phyloP scores from a whole-genome alignment of 2,329 filamentous ascomycete species.

The Pyrenochaeta sp. region DNA sequence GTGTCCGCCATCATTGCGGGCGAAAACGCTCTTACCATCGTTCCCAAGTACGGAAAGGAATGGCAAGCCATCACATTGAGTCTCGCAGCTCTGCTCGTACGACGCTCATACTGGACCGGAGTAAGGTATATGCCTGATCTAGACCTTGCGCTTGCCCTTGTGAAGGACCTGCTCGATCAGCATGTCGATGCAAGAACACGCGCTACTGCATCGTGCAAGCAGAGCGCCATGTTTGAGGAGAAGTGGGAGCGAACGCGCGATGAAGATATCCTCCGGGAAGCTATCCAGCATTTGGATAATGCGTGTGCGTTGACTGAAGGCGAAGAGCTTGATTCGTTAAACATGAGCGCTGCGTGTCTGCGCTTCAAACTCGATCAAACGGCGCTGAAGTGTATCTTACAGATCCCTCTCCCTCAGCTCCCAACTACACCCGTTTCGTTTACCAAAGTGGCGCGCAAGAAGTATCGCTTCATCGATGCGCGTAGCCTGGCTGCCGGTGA shows the following conservation, averaged over 20 bases:
- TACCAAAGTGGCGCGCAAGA: background rate
- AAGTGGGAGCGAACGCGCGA: background rate
- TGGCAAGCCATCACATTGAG: background rate
- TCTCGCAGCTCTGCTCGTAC: background rate
- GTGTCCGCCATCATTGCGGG: background rate
- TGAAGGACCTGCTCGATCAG: background rate
- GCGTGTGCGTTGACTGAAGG: background rate
- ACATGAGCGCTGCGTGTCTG: background rate
- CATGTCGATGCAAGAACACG: background rate
- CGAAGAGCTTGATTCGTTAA: background rate
- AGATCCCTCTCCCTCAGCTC: background rate
- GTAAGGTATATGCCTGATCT: background rate
- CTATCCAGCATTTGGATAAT: background rate
- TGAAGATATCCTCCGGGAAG: background rate
- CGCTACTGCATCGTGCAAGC: background rate
- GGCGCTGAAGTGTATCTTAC: background rate
- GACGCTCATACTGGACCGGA: background rate
- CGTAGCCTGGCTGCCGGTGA: slow-evolving; percentile 1
- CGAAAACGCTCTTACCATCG: background rate
- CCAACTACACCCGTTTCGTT: background rate
- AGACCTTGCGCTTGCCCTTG: background rate
- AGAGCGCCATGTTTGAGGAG: background rate
- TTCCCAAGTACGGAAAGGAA: background rate
- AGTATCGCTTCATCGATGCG: slow-evolving; percentile 10
- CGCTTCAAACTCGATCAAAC: background rate